A percentile compares a stretch with the other conserved stretches of the same genome.
Evolutionary conservation across 2,329 filamentous ascomycete genomes (phyloP).

Genomic region (Monilinia aucupariae): DNA sequence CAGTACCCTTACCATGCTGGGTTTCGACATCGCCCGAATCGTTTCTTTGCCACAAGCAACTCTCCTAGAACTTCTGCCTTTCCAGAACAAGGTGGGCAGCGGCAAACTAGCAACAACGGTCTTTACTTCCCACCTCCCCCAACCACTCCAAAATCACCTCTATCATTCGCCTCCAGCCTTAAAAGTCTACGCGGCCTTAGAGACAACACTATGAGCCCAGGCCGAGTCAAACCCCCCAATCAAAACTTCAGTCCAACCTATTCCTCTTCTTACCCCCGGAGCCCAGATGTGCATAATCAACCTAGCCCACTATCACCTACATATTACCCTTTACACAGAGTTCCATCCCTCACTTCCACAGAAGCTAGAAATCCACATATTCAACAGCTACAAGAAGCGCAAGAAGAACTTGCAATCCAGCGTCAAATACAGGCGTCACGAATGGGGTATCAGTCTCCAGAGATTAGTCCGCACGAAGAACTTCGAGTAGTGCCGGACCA

Average conservation of each 20-base stretch:
- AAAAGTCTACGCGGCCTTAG: background rate
- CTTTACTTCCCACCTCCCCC: constrained; percentile 12
- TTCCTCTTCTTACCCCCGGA: background rate
- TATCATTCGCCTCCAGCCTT: background rate
- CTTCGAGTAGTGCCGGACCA: background rate
- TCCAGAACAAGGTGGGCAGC: background rate
- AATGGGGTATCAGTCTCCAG: background rate
- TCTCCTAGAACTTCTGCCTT: background rate
- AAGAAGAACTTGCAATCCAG: constrained; percentile 7
- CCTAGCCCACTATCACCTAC: background rate
- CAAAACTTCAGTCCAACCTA: background rate
- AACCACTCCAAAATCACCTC: constrained; percentile 7
- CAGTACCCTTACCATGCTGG: constrained; percentile 15
- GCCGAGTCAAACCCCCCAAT: background rate
- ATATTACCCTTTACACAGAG: constrained; percentile 1
- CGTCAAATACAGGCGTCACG: background rate
- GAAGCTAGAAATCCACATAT: constrained; percentile 3
- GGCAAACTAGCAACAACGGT: background rate
- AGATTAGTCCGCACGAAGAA: background rate
- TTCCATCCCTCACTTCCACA: constrained; percentile 3
- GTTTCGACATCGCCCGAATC: background rate
- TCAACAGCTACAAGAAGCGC: constrained; percentile 1
- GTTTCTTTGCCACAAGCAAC: background rate
- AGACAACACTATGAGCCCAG: background rate
- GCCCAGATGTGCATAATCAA: background rate